Evolutionary conservation across 306 rosid genomes (phyloP).

Genomic region (Elaeagnus macrophylla): DNA sequence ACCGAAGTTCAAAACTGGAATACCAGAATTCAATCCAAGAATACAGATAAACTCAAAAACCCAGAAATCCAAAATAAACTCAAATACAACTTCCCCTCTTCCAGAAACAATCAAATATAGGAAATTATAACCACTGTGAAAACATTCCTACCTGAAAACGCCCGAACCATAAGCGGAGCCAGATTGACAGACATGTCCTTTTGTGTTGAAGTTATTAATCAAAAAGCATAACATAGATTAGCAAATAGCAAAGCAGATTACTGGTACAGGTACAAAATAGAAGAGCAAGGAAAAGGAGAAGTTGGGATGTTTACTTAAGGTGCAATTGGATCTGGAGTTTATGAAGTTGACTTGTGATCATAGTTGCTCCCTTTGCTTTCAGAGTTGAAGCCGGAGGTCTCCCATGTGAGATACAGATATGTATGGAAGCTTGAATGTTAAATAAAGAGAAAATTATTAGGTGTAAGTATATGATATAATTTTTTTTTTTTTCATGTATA

Average conservation of each 20-base stretch:
- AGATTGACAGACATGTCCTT: constrained; percentile 27
- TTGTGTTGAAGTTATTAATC: constrained; percentile 1
- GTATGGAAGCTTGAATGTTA: background rate
- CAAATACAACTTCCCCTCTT: background rate
- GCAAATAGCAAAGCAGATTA: background rate
- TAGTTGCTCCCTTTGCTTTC: background rate
- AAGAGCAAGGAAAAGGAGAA: background rate
- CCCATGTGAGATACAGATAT: background rate
- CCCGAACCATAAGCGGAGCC: constrained; percentile 17
- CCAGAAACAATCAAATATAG: background rate
- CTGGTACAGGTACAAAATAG: background rate
- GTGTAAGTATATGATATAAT: no score
- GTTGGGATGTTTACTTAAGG: constrained; percentile 10
- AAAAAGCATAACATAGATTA: background rate
- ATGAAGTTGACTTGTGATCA: constrained; percentile 31
- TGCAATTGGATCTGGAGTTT: constrained; percentile 31
- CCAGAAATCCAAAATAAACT: background rate
- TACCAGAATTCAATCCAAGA: background rate
- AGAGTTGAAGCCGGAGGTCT: background rate
- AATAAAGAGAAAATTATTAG: no score
- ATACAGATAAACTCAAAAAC: background rate
- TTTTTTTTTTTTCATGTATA: no score
- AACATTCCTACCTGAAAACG: constrained; percentile 28
- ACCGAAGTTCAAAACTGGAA: background rate
- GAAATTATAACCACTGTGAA: background rate